phyloP scores from a whole-genome alignment of 2,329 filamentous ascomycete genomes.

The Knufia fluminis region DNA sequence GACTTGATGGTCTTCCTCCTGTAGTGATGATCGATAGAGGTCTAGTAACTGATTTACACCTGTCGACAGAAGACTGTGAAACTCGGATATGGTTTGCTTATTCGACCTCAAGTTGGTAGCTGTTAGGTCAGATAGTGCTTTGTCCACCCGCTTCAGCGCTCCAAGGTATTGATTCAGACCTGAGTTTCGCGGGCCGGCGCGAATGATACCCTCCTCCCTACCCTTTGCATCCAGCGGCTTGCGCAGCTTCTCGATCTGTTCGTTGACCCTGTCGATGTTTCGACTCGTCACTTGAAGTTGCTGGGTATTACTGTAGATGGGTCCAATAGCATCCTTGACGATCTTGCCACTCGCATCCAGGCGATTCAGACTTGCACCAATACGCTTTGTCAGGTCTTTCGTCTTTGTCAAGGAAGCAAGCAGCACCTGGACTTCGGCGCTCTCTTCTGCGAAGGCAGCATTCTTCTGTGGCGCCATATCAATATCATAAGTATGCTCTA shows the following conservation, averaged over 20 bases:
- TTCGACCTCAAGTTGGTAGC: constrained; percentile 87
- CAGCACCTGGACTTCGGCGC: constrained; percentile 58
- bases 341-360: constrained; percentile 83
- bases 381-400: constrained; percentile 86
- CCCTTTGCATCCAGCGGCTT: constrained; percentile 89
- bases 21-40: constrained; percentile 69
- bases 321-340: constrained; percentile 83
- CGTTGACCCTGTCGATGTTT: constrained; percentile 79
- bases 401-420: constrained; percentile 78
- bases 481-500: not conserved
- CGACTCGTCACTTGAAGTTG: constrained; percentile 76
- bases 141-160: constrained; percentile 80
- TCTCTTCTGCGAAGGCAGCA: constrained; percentile 55
- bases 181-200: constrained; percentile 71
- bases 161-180: constrained; percentile 77
- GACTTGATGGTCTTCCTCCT: constrained; percentile 67
- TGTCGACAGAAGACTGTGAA: constrained; percentile 65
- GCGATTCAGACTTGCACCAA: constrained; percentile 74
- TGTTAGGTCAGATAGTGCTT: constrained; percentile 74
- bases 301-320: constrained; percentile 86
- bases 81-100: constrained; percentile 74
- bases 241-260: constrained; percentile 77
- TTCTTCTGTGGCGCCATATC: constrained; percentile 48
- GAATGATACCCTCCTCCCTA: constrained; percentile 83
- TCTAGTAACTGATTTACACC: constrained; percentile 77